Percentiles rank a stretch among this genome's conserved stretches.
Conservation (phyloP, 2,329 filamentous ascomycete species). For the Verticillium nonalfalfae region DNA sequence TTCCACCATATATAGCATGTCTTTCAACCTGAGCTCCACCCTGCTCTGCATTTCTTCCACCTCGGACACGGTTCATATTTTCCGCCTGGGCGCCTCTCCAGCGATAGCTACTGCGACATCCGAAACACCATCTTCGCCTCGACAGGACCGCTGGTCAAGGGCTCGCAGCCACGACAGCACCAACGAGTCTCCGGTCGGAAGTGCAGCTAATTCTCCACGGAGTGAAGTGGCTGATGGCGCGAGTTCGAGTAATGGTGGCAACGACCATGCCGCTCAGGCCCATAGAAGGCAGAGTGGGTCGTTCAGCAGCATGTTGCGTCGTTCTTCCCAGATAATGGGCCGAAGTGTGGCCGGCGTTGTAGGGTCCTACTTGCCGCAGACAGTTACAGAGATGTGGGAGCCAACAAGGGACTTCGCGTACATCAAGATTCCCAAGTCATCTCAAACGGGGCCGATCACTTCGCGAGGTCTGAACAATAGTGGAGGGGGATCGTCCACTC, state of each 20-base stretch:
- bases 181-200: conserved; percentile 41
- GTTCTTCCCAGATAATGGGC: conserved; percentile 90
- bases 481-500: conserved; percentile 14
- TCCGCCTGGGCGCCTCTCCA: conserved; percentile 59
- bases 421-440: conserved; percentile 77
- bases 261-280: conserved; percentile 17
- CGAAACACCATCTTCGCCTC: conserved; percentile 32
- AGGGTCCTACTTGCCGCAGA: conserved; percentile 85
- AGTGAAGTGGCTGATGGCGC: conserved; percentile 38
- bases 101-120: conserved; percentile 19
- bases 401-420: conserved; percentile 91
- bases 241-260: conserved; percentile 17
- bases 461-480: conserved; percentile 1
- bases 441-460: conserved; percentile 18
- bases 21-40: conserved; percentile 91
- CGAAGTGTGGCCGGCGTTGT: conserved; percentile 83
- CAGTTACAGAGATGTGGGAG: conserved; percentile 97
- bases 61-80: conserved; percentile 94
- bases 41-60: conserved; percentile 92
- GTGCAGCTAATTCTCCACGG: conserved; percentile 34
- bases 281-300: conserved; percentile 61
- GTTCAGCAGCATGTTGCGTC: conserved; percentile 83
- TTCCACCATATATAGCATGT: conserved; percentile 96
- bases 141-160: conserved; percentile 46
- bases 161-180: conserved; percentile 49